phyloP scores from a whole-genome alignment of 768 basidiomycete genomes.

The Phaeolepiota aurea region DNA sequence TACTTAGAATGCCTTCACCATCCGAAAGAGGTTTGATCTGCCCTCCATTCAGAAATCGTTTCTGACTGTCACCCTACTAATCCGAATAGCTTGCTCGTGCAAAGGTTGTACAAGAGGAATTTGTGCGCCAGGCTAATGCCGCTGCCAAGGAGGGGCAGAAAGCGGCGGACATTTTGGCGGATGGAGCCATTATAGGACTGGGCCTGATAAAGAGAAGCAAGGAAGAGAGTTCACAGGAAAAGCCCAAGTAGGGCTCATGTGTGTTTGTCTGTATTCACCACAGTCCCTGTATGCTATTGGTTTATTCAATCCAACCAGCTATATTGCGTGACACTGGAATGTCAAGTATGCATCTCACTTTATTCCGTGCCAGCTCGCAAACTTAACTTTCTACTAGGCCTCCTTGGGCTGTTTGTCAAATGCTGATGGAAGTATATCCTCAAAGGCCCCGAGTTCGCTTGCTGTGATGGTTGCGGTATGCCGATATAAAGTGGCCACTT shows the following conservation, averaged over 20 bases:
- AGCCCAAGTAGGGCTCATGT: background rate
- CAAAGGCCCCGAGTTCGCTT: too few species aligned
- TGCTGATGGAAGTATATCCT: too few species aligned
- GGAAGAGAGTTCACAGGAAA: slow-evolving; percentile 9
- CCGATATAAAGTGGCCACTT: too few species aligned
- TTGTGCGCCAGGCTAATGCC: slow-evolving; percentile 55
- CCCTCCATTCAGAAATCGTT: background rate
- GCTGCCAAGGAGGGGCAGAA: slow-evolving; percentile 66
- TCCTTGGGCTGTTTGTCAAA: too few species aligned
- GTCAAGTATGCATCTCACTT: too few species aligned
- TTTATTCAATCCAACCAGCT: too few species aligned
- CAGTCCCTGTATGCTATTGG: too few species aligned
- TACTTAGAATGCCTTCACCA: slow-evolving; percentile 91
- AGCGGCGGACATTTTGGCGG: slow-evolving; percentile 60
- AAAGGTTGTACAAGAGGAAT: slow-evolving; percentile 62
- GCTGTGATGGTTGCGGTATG: too few species aligned
- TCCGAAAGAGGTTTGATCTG: slow-evolving; percentile 67
- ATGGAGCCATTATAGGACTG: slow-evolving; percentile 67
- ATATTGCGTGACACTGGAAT: too few species aligned
- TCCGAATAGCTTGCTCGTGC: slow-evolving; percentile 42
- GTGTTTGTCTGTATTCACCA: too few species aligned
- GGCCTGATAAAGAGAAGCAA: slow-evolving; percentile 61
- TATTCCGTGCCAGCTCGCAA: background rate
- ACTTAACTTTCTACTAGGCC: too few species aligned
- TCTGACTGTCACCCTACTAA: background rate